Evolutionary conservation across 75 land plant genomes (phyloP).

Genomic region (Cunninghamia lanceolata): DNA sequence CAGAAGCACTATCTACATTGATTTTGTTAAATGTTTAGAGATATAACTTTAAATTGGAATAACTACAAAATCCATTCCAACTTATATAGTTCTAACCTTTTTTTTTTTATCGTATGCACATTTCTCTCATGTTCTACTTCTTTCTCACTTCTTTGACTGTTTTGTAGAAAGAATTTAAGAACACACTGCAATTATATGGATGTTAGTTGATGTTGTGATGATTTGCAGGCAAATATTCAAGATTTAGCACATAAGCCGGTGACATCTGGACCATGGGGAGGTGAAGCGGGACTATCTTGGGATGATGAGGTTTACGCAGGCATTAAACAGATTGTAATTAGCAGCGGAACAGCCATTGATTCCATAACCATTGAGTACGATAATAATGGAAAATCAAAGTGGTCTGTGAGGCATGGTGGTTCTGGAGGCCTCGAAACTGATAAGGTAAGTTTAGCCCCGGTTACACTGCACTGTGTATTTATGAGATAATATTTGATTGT

Average conservation of each 20-base stretch:
- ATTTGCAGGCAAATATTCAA: not conserved
- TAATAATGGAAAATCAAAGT: slow-evolving; percentile 21
- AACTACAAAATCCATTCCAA: not conserved
- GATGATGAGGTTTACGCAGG: slow-evolving; percentile 32
- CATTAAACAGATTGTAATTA: slow-evolving; percentile 27
- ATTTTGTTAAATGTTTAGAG: too few species aligned
- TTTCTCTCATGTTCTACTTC: not conserved
- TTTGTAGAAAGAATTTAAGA: not conserved
- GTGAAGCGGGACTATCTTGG: slow-evolving; percentile 26
- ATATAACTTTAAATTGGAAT: too few species aligned
- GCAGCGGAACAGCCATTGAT: slow-evolving; percentile 18
- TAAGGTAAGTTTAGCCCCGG: slow-evolving; percentile 14
- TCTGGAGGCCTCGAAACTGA: slow-evolving; percentile 20
- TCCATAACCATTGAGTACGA: slow-evolving; percentile 37
- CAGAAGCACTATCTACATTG: too few species aligned
- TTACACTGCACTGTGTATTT: too few species aligned
- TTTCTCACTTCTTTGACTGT: not conserved
- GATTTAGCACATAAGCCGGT: slow-evolving; percentile 1
- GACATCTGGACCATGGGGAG: slow-evolving; percentile 35
- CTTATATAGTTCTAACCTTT: too few species aligned
- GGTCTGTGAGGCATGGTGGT: slow-evolving; percentile 44
- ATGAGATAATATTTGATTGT: not conserved
- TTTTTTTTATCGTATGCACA: not conserved
- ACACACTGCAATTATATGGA: not conserved
- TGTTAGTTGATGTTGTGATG: not conserved